Evolutionary conservation across 1,284 basidiomycete genomes (phyloP).

Genomic region (Phellopilus nigrolimitatus): DNA sequence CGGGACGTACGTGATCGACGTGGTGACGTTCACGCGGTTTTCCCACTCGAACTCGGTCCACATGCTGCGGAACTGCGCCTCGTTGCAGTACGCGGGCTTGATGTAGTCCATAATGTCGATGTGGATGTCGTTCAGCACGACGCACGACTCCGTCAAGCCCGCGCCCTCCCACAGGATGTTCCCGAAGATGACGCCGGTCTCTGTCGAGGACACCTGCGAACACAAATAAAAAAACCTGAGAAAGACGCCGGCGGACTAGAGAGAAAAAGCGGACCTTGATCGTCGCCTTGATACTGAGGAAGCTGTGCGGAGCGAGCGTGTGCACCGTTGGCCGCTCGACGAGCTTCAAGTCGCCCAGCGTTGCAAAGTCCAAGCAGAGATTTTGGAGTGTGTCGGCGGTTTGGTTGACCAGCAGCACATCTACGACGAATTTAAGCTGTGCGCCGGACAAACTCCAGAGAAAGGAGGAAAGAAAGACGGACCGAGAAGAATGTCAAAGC

Average conservation of each 20-base stretch:
- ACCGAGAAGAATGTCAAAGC: constrained; percentile 95
- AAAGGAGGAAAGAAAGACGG: constrained; percentile 23
- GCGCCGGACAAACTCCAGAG: not conserved
- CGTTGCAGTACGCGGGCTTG: constrained; percentile 94
- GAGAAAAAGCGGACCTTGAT: too few relatives aligned
- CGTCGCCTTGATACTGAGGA: constrained; percentile 98
- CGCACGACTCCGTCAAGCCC: constrained; percentile 80
- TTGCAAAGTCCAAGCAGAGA: constrained; percentile 96
- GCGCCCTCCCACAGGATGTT: constrained; percentile 97
- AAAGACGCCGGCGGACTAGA: too few relatives aligned
- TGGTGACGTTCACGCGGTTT: constrained; percentile 92
- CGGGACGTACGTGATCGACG: constrained; percentile 62
- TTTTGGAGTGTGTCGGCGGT: constrained; percentile 94
- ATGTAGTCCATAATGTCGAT: constrained; percentile 99
- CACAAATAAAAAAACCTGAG: too few relatives aligned
- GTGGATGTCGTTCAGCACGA: constrained; percentile 95
- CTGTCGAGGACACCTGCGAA: constrained; percentile 81
- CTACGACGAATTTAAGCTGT: constrained; percentile 29
- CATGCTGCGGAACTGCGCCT: constrained; percentile 94
- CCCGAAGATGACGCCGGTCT: constrained; percentile 98
- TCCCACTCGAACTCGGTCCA: constrained; percentile 99
- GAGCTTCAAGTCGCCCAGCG: constrained; percentile 94
- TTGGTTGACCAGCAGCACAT: constrained; percentile 97
- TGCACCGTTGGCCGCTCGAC: constrained; percentile 93
- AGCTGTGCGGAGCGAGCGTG: constrained; percentile 92